Evolutionary conservation across 2,329 filamentous ascomycete species (phyloP).

Genomic region (Penicillium thymicola): DNA sequence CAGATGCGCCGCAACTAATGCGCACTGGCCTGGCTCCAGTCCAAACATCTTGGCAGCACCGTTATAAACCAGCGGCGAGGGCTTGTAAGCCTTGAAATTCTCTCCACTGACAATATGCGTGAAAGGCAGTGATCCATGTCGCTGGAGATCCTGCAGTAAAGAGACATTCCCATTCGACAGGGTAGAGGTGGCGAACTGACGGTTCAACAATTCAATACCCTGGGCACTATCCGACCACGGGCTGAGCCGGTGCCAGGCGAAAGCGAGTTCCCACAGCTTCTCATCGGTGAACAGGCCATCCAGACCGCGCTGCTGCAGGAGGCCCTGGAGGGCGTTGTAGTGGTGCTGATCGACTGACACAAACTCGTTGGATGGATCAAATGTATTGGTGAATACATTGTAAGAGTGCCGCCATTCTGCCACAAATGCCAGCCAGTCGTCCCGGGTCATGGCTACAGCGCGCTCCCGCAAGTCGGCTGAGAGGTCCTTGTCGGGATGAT

Average conservation of each 20-base stretch:
- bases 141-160: constrained; percentile 63
- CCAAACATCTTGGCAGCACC: constrained; percentile 62
- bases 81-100: constrained; percentile 73
- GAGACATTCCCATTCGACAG: constrained; percentile 71
- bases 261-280: constrained; percentile 59
- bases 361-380: constrained; percentile 49
- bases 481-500: constrained; percentile 46
- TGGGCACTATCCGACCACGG: constrained; percentile 63
- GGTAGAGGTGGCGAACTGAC: constrained; percentile 59
- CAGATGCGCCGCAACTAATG: constrained; percentile 75
- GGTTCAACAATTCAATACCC: constrained; percentile 58
- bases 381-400: constrained; percentile 54
- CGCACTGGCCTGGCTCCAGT: constrained; percentile 59
- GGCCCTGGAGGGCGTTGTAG: constrained; percentile 56
- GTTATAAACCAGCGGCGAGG: constrained; percentile 63
- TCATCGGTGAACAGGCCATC: constrained; percentile 58
- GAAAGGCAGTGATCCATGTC: constrained; percentile 60
- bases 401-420: constrained; percentile 69
- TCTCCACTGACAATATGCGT: constrained; percentile 62
- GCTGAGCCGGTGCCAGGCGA: constrained; percentile 68
- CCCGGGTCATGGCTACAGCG: constrained; percentile 50
- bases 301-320: constrained; percentile 58
- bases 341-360: constrained; percentile 72
- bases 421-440: constrained; percentile 64
- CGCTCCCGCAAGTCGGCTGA: constrained; percentile 48